Base-by-base conservation (phyloP, 192 early-diverging fungal species). In the Gonapodya sp. region DNA sequence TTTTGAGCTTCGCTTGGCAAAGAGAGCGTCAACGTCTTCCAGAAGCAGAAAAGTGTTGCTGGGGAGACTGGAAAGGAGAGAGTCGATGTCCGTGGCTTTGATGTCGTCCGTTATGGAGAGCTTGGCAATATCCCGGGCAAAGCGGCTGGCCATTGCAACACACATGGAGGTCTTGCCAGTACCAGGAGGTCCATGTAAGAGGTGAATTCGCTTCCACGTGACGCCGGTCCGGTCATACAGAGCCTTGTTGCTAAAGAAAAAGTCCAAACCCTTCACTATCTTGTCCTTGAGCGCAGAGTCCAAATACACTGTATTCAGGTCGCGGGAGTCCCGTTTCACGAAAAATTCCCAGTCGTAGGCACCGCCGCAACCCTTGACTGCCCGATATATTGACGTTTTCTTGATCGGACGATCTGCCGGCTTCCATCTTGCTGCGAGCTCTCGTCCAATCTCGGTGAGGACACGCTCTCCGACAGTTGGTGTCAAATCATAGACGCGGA, bases 131-230 rank as follows among this genome's bases (percentile, higher is more conserved):
- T 84, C 84, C 86, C 88, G 86, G 34, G 84, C 82, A 75, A 89
- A 72, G 64, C 87, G 84, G 30, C 88, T 86, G 18, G 88, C 88
- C 81, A 89, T 73, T 31, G 87, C 75, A n/a, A 86, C 84, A 30
- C 88, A 85, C 73, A 88, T 81, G 0, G 87, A 88, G 0, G 87
- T 89, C 79, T 89, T 89, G 34, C 88, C 88, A 0, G 87, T 88
- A 36, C 88, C 88, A 24, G 88, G 88, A 36, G 88, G 88, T 46
- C 88, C 88, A 80, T 87, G 81, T 24, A 89, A 83, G 30, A 89
- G 83, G 77, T 87, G 34, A 31, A 87, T 87, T 16, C 88, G 87
- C 33, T 87, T 86, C 2, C 87, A 88, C 78, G 88, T 86, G 36
- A 89, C 84, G 36, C 88, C 88, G 14, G 85, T 82, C 1, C 85